Evolutionary conservation across 1,139 yeast species (phyloP).

Genomic region (Geotrichum restrictum): DNA sequence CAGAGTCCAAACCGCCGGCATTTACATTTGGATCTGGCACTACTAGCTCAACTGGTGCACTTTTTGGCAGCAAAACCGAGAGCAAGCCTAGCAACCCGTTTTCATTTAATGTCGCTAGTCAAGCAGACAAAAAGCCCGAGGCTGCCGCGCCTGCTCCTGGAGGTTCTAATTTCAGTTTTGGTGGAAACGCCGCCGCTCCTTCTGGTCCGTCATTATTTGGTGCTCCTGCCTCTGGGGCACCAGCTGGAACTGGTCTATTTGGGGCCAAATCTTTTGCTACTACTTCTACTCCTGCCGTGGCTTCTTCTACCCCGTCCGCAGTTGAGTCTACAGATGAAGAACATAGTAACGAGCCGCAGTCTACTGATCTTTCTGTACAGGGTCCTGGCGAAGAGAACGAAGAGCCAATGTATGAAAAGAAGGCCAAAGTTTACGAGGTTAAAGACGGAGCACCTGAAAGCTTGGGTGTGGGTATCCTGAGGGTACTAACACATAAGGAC

Average conservation of each 20-base stretch:
- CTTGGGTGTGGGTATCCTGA: slow-evolving; percentile 77
- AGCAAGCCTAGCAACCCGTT: neutral
- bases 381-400: slow-evolving; percentile 89
- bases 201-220: slow-evolving; percentile 1
- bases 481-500: slow-evolving; percentile 57
- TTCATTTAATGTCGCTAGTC: slow-evolving; percentile 2
- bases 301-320: slow-evolving; percentile 14
- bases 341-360: slow-evolving; percentile 22
- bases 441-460: slow-evolving; percentile 31
- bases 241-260: neutral
- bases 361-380: slow-evolving; percentile 39
- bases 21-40: slow-evolving; percentile 8
- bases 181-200: neutral
- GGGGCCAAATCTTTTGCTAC: neutral
- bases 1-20: slow-evolving; percentile 29
- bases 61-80: neutral
- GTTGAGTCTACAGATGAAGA: slow-evolving; percentile 24
- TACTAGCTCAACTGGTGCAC: neutral
- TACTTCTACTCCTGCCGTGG: slow-evolving; percentile 11
- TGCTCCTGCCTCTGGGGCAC: slow-evolving; percentile 1
- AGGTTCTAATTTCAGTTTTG: slow-evolving; percentile 1
- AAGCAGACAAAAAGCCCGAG: neutral
- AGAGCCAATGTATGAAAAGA: slow-evolving; percentile 56
- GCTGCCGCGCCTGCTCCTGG: slow-evolving; percentile 14
- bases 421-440: slow-evolving; percentile 63